Base-by-base conservation (phyloP, 2,329 filamentous ascomycete species). In the Diplodia intermedia region DNA sequence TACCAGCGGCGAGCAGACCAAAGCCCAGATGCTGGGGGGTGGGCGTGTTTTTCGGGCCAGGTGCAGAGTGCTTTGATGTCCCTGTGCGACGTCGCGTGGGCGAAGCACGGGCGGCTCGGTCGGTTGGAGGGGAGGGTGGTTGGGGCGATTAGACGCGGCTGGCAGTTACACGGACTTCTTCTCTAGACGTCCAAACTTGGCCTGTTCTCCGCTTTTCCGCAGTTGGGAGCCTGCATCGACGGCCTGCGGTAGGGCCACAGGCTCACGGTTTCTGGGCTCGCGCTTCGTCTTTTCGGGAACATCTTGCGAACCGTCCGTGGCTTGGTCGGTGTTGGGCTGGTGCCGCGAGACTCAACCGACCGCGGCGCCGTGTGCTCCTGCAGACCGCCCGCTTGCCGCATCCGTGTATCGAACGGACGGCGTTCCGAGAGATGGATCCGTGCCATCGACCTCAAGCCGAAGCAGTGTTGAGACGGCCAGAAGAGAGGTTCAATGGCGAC, bases 1-100 rank as follows among this genome's bases (percentile, higher is more conserved):
- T 33, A 61, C 57, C 57, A 15, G 3, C 8, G 31, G 9, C 31
- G 31, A 33, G 31, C 31, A 33, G 9, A 36, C 31, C 20, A 15
- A n/a, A 18, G n/a, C 33, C 8, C 36, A 57, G 36, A 33, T 38
- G 18, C 40, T 40, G 31, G 23, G 56, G 56, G 15, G 52, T 54
- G 43, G 3, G 54, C 26, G 26, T 33, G 7, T 7, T 43, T 33
- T 18, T 49, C 57, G 23, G 57, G 57, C 31, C 57, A 61, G 57
- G 23, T 61, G 57, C 57, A 49, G 57, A n/a, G 5, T 15, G 14
- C 18, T 61, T 43, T 50, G 38, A 12, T 50, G 54, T 33, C 18
- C 54, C 18, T 40, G 57, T 61, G 57, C 40, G 40, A 61, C 57
- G 26, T 61, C 57, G 57, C 40, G 57, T 61, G 36, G 33, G 56